Percentiles rank a stretch among this genome's conserved stretches.
phyloP scores from a whole-genome alignment of 2,329 filamentous ascomycete species.

The Alternaria incomplexa region DNA sequence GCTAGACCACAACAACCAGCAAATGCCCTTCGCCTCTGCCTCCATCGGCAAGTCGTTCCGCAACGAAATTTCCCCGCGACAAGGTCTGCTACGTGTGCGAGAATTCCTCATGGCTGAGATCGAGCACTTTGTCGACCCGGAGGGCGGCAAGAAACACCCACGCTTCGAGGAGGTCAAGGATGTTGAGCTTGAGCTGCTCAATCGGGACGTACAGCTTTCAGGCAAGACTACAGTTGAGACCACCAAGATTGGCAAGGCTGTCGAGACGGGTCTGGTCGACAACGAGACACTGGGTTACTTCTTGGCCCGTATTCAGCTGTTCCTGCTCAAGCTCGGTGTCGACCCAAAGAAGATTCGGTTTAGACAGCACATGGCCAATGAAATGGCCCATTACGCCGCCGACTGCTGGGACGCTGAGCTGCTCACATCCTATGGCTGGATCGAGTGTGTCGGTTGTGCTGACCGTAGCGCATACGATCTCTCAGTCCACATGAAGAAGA shows the following conservation, averaged over 20 bases:
- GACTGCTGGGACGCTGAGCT: conserved; percentile 99
- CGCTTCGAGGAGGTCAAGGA: conserved; percentile 87
- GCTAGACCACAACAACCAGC: conserved; percentile 91
- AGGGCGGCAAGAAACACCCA: conserved; percentile 91
- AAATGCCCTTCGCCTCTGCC: conserved; percentile 96
- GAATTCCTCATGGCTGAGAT: conserved; percentile 99
- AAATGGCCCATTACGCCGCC: conserved; percentile 91
- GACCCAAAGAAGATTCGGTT: conserved; percentile 90
- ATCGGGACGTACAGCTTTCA: conserved; percentile 82
- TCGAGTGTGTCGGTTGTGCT: conserved; percentile 97
- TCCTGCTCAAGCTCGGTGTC: conserved; percentile 86
- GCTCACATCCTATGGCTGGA: conserved; percentile 91
- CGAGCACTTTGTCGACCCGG: conserved; percentile 95
- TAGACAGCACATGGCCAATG: conserved; percentile 93
- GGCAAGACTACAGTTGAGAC: conserved; percentile 79
- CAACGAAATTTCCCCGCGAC: conserved; percentile 94
- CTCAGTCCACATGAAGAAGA: conserved; percentile 90
- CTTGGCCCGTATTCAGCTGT: conserved; percentile 88
- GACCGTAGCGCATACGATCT: conserved; percentile 95
- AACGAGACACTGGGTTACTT: conserved; percentile 99
- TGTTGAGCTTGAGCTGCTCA: conserved; percentile 81
- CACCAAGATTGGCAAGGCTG: conserved; percentile 84
- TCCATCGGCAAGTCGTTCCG: conserved; percentile 98
- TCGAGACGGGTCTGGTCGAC: conserved; percentile 81
- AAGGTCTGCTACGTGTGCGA: conserved; percentile 89